Percentiles rank a stretch among this genome's conserved stretches.
phyloP scores from a whole-genome alignment of 108 stramenopile genomes.

The Fragilaria crotonensis region DNA sequence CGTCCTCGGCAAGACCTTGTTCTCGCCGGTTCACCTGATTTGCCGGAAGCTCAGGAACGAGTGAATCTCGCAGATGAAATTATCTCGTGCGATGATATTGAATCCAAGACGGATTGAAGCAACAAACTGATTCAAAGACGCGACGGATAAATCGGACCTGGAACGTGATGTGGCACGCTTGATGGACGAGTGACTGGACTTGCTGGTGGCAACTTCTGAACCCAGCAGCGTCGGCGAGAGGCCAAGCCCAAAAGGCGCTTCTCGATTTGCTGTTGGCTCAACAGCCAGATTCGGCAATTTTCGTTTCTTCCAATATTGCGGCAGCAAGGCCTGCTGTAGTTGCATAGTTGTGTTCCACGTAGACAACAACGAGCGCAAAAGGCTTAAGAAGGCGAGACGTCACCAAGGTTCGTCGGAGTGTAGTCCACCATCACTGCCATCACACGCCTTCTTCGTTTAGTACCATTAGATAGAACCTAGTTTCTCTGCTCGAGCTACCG shows the following conservation, averaged over 20 bases:
- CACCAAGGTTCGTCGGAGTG: no score
- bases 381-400: no score
- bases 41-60: conserved; percentile 71
- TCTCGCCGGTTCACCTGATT: conserved; percentile 49
- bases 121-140: conserved; percentile 77
- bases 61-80: conserved; percentile 81
- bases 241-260: conserved; percentile 47
- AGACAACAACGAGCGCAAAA: no score
- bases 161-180: conserved; percentile 72
- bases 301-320: conserved; percentile 45
- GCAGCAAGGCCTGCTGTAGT: conserved; percentile 17
- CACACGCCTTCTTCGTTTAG: no score
- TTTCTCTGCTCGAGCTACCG: no score
- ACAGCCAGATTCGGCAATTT: conserved; percentile 82
- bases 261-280: conserved; percentile 43
- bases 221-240: conserved; percentile 48
- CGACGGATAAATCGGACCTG: conserved; percentile 78
- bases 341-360: conserved; percentile 17
- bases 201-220: conserved; percentile 33
- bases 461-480: no score
- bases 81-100: conserved; percentile 53
- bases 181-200: conserved; percentile 73
- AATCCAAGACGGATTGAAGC: conserved; percentile 46
- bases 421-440: no score
- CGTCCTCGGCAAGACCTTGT: conserved; percentile 26